Evolutionary conservation across 1,284 basidiomycete genomes (phyloP), one percentile per base, ranked within the genome.

Genomic region (Pseudomicrostroma phylloplanum): DNA sequence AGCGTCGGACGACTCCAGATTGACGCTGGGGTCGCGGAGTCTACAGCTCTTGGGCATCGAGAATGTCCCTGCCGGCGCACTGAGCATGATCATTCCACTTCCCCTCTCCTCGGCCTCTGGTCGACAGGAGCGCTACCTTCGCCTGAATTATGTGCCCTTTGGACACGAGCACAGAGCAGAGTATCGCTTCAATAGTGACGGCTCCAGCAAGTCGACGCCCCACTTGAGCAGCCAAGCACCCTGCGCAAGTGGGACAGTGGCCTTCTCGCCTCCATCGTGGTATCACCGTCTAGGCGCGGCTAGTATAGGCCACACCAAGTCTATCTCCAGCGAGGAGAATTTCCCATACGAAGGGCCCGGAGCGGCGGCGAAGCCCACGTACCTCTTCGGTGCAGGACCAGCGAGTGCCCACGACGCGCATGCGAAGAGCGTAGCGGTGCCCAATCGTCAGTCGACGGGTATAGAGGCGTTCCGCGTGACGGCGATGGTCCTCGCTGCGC

Each of bases 1-100:
- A 48, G 17, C 43, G 4, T 48, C 43, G 6, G 43, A 21, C 6
- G 43, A 48, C 6, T 48, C 43, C 43, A 21, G 6, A 6, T 21
- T n/a, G 17, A 21, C 43, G 6, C 12, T 48, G 17, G 43, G 43
- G 4, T 21, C 43, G 3, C 43, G 43, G 6, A 48, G 43, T 9
- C 30, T 48, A 48, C 17, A 48, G 17, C 43, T 48, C 12, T 40
- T 73, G 25, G 73, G 73, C 0, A 36, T 74, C 8, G 67, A 69
- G 26, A 57, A 60, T 43, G 69, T 69, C 1, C 64, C 71, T 2
- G 39, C 61, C 1, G 63, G 62, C 4, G 66, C 71, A 13, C 57
- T 74, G 57, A 74, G 71, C 19, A 74, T 74, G 73, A 55, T 73
- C 55, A 67, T 74, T 11, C 71, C 73, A 2, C 59, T 74, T 48